Conservation (phyloP, 768 basidiomycete species). For the Pholiota conissans region DNA sequence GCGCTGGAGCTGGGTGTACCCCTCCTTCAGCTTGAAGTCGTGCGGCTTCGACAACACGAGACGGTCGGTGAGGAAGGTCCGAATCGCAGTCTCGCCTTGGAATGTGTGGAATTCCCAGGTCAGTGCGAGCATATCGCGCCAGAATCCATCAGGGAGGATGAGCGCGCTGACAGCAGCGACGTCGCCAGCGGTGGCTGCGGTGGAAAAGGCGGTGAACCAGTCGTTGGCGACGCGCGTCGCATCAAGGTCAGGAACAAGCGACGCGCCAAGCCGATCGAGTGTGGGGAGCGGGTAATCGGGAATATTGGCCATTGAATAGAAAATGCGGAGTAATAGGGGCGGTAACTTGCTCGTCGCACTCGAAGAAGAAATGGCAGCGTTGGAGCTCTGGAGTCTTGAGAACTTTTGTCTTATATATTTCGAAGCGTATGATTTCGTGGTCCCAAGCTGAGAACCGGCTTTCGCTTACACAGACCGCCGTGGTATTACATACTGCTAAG, state of each 20-base stretch:
- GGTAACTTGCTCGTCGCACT: background rate
- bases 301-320: constrained; percentile 2
- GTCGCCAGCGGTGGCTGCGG: constrained; percentile 10
- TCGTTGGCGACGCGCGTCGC: constrained; percentile 13
- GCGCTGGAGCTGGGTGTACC: constrained; percentile 25
- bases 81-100: constrained; percentile 32
- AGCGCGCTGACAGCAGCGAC: constrained; percentile 15
- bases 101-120: constrained; percentile 54
- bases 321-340: background rate
- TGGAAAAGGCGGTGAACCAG: constrained; percentile 20
- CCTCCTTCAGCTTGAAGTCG: constrained; percentile 23
- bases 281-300: constrained; percentile 17
- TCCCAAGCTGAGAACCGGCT: background rate
- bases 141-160: constrained; percentile 36
- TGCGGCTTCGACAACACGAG: constrained; percentile 23
- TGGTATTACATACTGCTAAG: background rate
- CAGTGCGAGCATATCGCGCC: constrained; percentile 51
- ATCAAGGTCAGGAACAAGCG: constrained; percentile 8
- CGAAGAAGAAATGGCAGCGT: background rate
- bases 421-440: background rate
- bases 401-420: background rate
- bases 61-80: constrained; percentile 33
- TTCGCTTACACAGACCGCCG: background rate
- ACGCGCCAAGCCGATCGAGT: constrained; percentile 14
- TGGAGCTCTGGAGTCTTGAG: background rate